phyloP scores from a whole-genome alignment of 2,329 filamentous ascomycete genomes.

The Alternaria postmessia region DNA sequence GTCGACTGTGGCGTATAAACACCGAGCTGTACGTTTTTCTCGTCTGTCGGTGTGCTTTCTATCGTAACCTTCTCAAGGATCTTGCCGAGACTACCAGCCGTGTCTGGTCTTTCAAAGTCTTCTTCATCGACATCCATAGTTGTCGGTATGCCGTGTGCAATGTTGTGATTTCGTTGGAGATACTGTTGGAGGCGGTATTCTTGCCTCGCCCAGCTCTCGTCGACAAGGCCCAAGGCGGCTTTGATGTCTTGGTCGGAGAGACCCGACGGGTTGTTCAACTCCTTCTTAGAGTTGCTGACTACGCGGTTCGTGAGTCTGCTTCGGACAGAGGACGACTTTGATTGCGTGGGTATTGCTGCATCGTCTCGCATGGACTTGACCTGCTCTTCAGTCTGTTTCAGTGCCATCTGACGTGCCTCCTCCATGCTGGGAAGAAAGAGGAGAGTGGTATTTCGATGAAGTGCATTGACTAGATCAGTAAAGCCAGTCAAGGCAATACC shows the following conservation, averaged over 20 bases:
- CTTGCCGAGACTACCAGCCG: slow-evolving; percentile 51
- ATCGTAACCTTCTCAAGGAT: slow-evolving; percentile 56
- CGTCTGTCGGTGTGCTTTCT: slow-evolving; percentile 55
- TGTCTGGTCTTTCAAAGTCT: slow-evolving; percentile 55
- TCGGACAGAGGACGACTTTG: slow-evolving; percentile 44
- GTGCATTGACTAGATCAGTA: slow-evolving; percentile 71
- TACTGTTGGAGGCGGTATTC: slow-evolving; percentile 58
- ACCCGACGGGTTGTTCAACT: slow-evolving; percentile 34
- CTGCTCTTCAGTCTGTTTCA: slow-evolving; percentile 66
- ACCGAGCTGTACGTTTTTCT: slow-evolving; percentile 49
- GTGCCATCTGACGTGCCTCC: slow-evolving; percentile 66
- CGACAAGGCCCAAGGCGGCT: slow-evolving; percentile 57
- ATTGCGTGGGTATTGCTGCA: slow-evolving; percentile 28
- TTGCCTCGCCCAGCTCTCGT: slow-evolving; percentile 61
- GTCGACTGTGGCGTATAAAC: slow-evolving; percentile 31
- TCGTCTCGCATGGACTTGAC: slow-evolving; percentile 62
- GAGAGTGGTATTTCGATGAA: slow-evolving; percentile 71
- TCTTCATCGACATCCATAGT: slow-evolving; percentile 57
- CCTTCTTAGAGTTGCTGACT: slow-evolving; percentile 34
- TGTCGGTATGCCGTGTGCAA: slow-evolving; percentile 55
- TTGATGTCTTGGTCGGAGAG: slow-evolving; percentile 60
- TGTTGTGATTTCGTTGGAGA: slow-evolving; percentile 57
- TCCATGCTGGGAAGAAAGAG: slow-evolving; percentile 70
- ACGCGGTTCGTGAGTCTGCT: slow-evolving; percentile 46
- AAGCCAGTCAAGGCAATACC: slow-evolving; percentile 75